Percentiles rank a stretch among this genome's conserved stretches.
Conservation (phyloP, 2,329 filamentous ascomycete genomes). For the Stagonosporopsis chrysanthemi region DNA sequence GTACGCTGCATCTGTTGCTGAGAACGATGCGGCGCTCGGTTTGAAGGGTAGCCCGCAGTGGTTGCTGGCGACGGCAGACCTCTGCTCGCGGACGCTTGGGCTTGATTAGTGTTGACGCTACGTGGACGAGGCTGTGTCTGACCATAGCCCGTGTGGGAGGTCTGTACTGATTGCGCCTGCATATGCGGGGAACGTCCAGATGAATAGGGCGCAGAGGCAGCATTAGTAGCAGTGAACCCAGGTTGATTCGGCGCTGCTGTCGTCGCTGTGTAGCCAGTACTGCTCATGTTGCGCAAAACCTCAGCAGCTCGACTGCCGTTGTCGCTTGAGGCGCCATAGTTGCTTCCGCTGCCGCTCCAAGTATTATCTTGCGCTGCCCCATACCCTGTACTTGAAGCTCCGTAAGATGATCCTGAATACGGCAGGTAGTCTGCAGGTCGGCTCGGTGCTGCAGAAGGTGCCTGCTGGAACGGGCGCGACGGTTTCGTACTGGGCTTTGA, state of each 20-base stretch:
- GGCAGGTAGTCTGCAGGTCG: constrained; percentile 40
- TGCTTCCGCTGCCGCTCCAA: constrained; percentile 30
- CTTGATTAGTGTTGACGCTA: constrained; percentile 38
- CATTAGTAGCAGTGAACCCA: constrained; percentile 33
- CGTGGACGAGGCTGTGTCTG: constrained; percentile 37
- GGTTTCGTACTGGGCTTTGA: constrained; percentile 34
- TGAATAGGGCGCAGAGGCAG: constrained; percentile 32
- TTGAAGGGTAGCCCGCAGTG: constrained; percentile 35
- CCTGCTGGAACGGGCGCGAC: constrained; percentile 38
- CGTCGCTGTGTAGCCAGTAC: constrained; percentile 32
- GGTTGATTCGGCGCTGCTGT: constrained; percentile 26
- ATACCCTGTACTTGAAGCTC: constrained; percentile 30
- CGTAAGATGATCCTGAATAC: constrained; percentile 35
- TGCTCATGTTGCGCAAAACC: constrained; percentile 46
- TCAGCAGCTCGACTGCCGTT: constrained; percentile 43
- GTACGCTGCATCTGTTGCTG: constrained; percentile 37
- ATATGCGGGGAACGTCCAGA: constrained; percentile 22
- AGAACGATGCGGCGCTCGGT: constrained; percentile 32
- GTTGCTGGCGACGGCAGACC: constrained; percentile 36
- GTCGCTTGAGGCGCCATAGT: constrained; percentile 36
- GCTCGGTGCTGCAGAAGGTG: constrained; percentile 21
- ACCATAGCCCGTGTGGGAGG: constrained; percentile 25
- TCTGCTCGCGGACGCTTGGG: constrained; percentile 25
- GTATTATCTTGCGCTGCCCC: constrained; percentile 28
- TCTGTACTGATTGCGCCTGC: constrained; percentile 32